phyloP scores from a whole-genome alignment of 2,329 filamentous ascomycete genomes.

The Cladophialophora psammophila region DNA sequence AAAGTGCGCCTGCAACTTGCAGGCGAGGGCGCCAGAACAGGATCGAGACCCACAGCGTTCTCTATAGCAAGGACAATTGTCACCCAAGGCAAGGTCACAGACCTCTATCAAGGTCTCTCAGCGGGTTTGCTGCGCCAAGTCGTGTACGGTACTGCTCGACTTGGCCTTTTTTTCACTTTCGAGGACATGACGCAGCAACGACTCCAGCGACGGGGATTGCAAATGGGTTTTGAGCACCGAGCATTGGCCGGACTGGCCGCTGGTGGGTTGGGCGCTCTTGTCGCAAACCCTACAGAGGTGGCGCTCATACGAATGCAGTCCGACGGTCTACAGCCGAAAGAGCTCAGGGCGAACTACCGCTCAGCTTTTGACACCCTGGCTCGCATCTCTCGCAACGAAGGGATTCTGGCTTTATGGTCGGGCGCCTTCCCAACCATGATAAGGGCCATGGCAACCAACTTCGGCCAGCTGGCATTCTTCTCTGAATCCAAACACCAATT shows the following conservation, averaged over 20 bases:
- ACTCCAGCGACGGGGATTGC: too few relatives aligned
- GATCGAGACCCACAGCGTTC: background rate
- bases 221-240: too few relatives aligned
- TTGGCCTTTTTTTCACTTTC: conserved; percentile 97
- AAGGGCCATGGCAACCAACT: conserved; percentile 95
- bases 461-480: conserved; percentile 96
- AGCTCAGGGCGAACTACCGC: conserved; percentile 81
- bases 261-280: conserved; percentile 87
- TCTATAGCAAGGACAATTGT: background rate
- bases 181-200: conserved; percentile 67
- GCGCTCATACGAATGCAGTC: conserved; percentile 97
- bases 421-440: conserved; percentile 62
- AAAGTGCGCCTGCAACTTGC: conserved; percentile 94
- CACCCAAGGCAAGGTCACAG: conserved; percentile 74
- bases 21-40: background rate
- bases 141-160: conserved; percentile 92
- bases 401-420: background rate
- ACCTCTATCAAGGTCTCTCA: conserved; percentile 92
- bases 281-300: conserved; percentile 94
- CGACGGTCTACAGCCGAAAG: conserved; percentile 84
- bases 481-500: conserved; percentile 92
- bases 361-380: background rate
- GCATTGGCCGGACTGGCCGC: conserved; percentile 45
- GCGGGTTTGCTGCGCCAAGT: conserved; percentile 91
- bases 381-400: background rate